Conservation (phyloP, 306 rosid species). For the Canavalia ensiformis region DNA sequence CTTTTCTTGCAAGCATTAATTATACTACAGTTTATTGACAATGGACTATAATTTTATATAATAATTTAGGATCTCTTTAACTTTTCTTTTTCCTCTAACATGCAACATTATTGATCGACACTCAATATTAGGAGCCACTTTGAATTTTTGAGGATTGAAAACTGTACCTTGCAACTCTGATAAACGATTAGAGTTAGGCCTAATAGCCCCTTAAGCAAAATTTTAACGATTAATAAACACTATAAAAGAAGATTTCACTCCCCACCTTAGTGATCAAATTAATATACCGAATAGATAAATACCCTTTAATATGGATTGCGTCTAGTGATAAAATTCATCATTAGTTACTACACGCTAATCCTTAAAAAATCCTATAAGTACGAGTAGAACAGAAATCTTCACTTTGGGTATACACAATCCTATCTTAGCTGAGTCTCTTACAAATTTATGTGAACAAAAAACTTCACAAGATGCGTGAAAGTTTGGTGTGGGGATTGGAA, state of each 20-base stretch:
- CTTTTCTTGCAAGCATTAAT: conserved; percentile 36
- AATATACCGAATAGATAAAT: too few relatives aligned
- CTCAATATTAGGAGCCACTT: background rate
- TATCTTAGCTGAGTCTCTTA: too few relatives aligned
- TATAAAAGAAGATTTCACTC: background rate
- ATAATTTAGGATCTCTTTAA: background rate
- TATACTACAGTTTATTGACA: background rate
- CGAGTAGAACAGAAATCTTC: too few relatives aligned
- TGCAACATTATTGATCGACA: background rate
- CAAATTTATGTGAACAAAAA: too few relatives aligned
- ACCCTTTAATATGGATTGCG: too few relatives aligned
- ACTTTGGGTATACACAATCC: too few relatives aligned
- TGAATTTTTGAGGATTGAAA: background rate
- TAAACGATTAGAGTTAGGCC: background rate
- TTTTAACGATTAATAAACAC: background rate
- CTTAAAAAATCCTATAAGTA: too few relatives aligned
- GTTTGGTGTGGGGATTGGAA: too few relatives aligned
- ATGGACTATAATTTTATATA: conserved; percentile 10
- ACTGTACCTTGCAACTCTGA: background rate
- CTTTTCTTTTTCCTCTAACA: background rate
- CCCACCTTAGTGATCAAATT: background rate
- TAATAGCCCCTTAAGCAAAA: background rate
- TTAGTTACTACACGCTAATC: too few relatives aligned
- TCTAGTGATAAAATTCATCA: too few relatives aligned
- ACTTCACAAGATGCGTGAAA: too few relatives aligned